These are phyloP conservation scores for Aureobasidium subglaciale DNA, from an alignment of 2,329 filamentous ascomycete genomes.

Conservation along the genomic window DNA sequence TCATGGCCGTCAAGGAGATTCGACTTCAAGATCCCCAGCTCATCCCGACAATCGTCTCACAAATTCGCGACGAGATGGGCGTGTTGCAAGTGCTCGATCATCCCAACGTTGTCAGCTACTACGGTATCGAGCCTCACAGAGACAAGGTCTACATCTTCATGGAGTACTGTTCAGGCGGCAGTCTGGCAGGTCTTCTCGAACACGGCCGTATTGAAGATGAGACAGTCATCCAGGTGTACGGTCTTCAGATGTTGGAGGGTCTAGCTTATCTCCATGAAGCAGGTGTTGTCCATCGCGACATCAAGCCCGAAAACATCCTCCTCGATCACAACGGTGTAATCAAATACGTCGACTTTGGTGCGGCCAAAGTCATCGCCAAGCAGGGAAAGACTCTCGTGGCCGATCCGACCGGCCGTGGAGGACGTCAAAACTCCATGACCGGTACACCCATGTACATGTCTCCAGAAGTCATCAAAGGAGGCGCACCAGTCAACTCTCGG, in stretches of 20 bases:
- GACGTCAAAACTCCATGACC: constrained; percentile 78
- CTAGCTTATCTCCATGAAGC: constrained; percentile 89
- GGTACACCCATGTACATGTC: constrained; percentile 99
- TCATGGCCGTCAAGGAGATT: constrained; percentile 99
- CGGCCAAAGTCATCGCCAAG: constrained; percentile 91
- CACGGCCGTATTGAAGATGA: constrained; percentile 97
- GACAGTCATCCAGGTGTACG: constrained; percentile 94
- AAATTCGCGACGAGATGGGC: constrained; percentile 95
- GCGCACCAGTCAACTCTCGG: constrained; percentile 62
- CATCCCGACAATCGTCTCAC: constrained; percentile 85
- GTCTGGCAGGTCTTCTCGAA: constrained; percentile 79
- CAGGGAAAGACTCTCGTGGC: constrained; percentile 80
- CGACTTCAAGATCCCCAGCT: constrained; percentile 92
- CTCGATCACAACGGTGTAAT: constrained; percentile 97
- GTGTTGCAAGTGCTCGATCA: constrained; percentile 93
- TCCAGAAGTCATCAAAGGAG: constrained; percentile 94
- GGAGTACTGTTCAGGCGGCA: constrained; percentile 97
- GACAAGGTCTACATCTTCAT: constrained; percentile 99
- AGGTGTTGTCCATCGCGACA: constrained; percentile 89
- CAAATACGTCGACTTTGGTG: constrained; percentile 98
- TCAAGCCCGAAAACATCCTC: constrained; percentile 95
- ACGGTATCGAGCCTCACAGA: constrained; percentile 94
- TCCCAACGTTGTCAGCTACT: constrained; percentile 95
- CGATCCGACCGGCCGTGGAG: constrained; percentile 31
- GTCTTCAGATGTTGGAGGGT: constrained; percentile 86